phyloP scores from a whole-genome alignment of 345 rosid species.

The Populus tremula region DNA sequence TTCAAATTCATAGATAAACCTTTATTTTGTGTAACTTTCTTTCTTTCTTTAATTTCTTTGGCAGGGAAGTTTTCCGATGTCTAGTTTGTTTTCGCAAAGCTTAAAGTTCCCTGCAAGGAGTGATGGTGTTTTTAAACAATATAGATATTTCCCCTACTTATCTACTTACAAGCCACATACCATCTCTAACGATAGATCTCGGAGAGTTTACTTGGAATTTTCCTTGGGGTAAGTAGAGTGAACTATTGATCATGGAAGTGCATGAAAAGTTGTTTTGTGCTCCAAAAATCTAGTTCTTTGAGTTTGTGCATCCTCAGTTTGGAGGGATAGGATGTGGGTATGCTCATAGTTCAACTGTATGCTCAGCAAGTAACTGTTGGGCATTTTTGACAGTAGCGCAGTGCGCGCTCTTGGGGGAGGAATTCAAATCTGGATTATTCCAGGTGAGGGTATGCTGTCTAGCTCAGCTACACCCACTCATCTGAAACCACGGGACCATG shows the following conservation, averaged over 20 bases:
- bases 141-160: constrained; percentile 57
- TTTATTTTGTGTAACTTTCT: neutral
- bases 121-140: constrained; percentile 47
- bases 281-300: neutral
- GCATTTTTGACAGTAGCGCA: neutral
- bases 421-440: neutral
- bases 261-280: neutral
- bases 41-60: neutral
- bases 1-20: neutral
- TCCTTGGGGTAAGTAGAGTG: constrained; percentile 71
- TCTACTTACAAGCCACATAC: constrained; percentile 42
- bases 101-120: constrained; percentile 71
- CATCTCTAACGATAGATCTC: constrained; percentile 40
- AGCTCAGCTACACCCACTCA: neutral
- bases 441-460: neutral
- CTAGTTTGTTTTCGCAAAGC: constrained; percentile 60
- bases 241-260: constrained; percentile 5
- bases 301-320: neutral
- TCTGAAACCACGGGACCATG: neutral
- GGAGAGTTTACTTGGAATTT: constrained; percentile 86
- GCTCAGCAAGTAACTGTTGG: neutral
- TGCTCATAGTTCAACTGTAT: neutral
- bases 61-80: constrained; percentile 78
- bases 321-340: neutral
- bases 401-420: neutral